Evolutionary conservation across 2,329 filamentous ascomycete species (phyloP).

Genomic region (Pseudogymnoascus sp.): DNA sequence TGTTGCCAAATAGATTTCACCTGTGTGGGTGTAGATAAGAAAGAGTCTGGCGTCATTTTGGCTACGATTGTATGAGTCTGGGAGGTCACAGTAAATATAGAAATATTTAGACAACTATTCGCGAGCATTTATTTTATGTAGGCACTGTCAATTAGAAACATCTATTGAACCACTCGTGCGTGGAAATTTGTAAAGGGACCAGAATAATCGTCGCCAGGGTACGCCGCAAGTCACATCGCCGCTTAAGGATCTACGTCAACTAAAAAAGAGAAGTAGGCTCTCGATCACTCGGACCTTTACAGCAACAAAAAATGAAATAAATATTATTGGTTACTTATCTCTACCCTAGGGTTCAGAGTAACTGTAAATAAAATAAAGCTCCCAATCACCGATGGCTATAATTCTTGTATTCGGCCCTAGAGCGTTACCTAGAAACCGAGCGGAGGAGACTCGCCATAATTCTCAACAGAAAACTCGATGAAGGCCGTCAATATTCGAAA

Average conservation of each 20-base stretch:
- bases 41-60: constrained; percentile 4
- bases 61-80: constrained; percentile 7
- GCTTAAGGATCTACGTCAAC: too few relatives aligned
- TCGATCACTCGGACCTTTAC: not conserved
- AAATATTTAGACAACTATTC: constrained; percentile 1
- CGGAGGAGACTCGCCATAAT: not conserved
- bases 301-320: not conserved
- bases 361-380: not conserved
- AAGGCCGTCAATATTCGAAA: not conserved
- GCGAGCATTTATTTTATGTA: constrained; percentile 1
- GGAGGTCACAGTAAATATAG: constrained; percentile 6
- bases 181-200: not conserved
- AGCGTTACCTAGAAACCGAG: not conserved
- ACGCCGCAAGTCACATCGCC: not conserved
- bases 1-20: constrained; percentile 21
- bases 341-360: not conserved
- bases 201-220: not conserved
- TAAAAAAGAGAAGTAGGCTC: not conserved
- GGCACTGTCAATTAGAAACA: not conserved
- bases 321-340: not conserved
- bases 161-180: not conserved
- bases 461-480: not conserved
- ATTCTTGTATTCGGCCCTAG: not conserved
- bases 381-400: not conserved
- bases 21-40: constrained; percentile 1